These are phyloP conservation scores for Saitozyma sp. DNA, from an alignment of 768 basidiomycete genomes.

Conservation along the genomic window DNA sequence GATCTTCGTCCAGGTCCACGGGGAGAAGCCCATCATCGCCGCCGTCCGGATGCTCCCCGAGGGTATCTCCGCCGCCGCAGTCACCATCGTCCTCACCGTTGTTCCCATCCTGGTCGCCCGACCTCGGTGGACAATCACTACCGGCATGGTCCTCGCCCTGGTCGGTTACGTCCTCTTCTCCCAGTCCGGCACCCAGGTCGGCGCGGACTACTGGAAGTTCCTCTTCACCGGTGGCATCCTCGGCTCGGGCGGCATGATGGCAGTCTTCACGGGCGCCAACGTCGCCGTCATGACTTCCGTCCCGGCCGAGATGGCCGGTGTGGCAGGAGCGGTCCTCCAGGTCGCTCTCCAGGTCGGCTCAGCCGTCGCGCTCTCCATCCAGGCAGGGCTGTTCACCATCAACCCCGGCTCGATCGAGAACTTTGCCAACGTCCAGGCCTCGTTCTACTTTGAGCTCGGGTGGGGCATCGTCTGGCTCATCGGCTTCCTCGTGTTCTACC, in stretches of 20 bases:
- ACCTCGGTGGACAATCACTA: constrained; percentile 23
- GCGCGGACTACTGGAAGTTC: constrained; percentile 33
- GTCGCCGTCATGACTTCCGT: constrained; percentile 46
- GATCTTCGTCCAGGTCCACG: constrained; percentile 19
- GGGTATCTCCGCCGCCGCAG: constrained; percentile 33
- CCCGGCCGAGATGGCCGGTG: constrained; percentile 42
- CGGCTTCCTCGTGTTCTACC: constrained; percentile 21
- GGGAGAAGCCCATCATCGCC: constrained; percentile 39
- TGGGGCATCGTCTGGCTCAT: constrained; percentile 19
- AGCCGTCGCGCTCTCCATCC: constrained; percentile 62
- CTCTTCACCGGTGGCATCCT: constrained; percentile 35
- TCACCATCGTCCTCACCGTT: constrained; percentile 18
- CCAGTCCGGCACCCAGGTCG: constrained; percentile 13
- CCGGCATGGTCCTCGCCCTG: constrained; percentile 64
- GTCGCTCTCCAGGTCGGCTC: constrained; percentile 40
- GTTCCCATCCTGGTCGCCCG: constrained; percentile 12
- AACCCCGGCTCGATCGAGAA: constrained; percentile 17
- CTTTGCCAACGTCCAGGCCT: constrained; percentile 20
- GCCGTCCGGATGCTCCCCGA: constrained; percentile 41
- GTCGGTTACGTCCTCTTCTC: constrained; percentile 59
- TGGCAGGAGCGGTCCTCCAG: constrained; percentile 45
- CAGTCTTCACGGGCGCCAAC: constrained; percentile 23
- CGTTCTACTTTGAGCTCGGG: constrained; percentile 21
- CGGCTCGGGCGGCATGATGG: constrained; percentile 31
- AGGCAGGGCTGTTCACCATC: constrained; percentile 39